A percentile compares a stretch with the other conserved stretches of the same genome.
phyloP scores from a whole-genome alignment of 2,329 filamentous ascomycete genomes.

The Alternaria solani region DNA sequence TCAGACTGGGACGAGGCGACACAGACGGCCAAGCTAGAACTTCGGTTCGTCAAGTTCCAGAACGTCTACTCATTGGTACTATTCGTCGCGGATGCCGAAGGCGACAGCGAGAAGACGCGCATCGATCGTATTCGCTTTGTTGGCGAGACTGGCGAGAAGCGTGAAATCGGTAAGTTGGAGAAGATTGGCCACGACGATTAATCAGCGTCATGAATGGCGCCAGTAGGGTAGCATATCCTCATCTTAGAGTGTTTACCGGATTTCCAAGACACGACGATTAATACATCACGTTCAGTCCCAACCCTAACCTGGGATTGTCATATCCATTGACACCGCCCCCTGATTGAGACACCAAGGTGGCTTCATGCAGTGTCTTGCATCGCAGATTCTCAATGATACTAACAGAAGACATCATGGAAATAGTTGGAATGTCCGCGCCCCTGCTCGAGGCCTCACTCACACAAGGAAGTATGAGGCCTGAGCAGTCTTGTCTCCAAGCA shows the following conservation, averaged over 20 bases:
- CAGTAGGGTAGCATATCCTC: background rate
- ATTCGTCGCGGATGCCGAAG: conserved; percentile 83
- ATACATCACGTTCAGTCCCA: background rate
- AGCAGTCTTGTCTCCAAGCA: conserved; percentile 47
- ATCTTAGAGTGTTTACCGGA: background rate
- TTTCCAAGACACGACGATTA: background rate
- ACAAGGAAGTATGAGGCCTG: conserved; percentile 25
- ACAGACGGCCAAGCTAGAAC: conserved; percentile 60
- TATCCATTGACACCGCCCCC: background rate
- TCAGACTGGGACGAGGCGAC: conserved; percentile 74
- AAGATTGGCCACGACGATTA: conserved; percentile 80
- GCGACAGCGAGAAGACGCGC: conserved; percentile 84
- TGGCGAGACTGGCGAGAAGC: conserved; percentile 89
- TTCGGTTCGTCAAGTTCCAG: conserved; percentile 98
- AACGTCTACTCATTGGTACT: conserved; percentile 86
- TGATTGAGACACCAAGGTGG: background rate
- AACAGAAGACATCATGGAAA: background rate
- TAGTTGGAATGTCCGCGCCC: conserved; percentile 34
- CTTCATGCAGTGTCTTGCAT: background rate
- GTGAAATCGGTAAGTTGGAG: conserved; percentile 92
- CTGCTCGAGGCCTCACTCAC: conserved; percentile 33
- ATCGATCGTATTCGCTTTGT: conserved; percentile 81
- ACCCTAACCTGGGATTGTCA: background rate
- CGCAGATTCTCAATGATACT: background rate
- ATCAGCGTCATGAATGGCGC: background rate